Conservation (phyloP, 257 asterid species). For the Thymus quinquecostatus region DNA sequence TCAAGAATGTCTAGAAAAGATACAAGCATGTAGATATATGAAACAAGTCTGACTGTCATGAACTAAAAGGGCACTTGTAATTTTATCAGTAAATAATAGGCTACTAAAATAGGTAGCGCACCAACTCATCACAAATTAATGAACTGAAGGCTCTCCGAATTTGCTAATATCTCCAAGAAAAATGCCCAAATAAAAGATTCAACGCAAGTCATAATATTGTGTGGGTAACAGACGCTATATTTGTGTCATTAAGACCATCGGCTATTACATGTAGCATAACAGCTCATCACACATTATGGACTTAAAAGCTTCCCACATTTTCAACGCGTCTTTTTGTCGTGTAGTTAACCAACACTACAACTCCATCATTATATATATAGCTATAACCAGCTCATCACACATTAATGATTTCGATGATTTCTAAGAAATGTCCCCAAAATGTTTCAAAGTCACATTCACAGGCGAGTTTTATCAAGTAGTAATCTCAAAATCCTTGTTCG, state of each 20-base stretch:
- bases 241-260: neutral
- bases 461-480: neutral
- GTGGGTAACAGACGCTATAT: neutral
- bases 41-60: neutral
- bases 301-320: neutral
- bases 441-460: neutral
- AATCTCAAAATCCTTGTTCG: neutral
- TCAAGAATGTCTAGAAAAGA: neutral
- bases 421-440: neutral
- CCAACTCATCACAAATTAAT: slow-evolving; percentile 5
- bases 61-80: neutral
- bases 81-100: neutral
- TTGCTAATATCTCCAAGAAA: neutral
- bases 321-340: neutral
- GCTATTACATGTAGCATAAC: neutral
- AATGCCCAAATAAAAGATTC: neutral
- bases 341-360: neutral
- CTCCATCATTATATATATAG: neutral
- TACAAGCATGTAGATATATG: neutral
- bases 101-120: neutral
- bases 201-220: neutral
- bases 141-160: neutral
- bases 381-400: slow-evolving; percentile 14
- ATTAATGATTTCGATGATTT: neutral
- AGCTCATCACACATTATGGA: neutral